Conservation (phyloP, 345 rosid genomes). For the Hevea brasiliensis region DNA sequence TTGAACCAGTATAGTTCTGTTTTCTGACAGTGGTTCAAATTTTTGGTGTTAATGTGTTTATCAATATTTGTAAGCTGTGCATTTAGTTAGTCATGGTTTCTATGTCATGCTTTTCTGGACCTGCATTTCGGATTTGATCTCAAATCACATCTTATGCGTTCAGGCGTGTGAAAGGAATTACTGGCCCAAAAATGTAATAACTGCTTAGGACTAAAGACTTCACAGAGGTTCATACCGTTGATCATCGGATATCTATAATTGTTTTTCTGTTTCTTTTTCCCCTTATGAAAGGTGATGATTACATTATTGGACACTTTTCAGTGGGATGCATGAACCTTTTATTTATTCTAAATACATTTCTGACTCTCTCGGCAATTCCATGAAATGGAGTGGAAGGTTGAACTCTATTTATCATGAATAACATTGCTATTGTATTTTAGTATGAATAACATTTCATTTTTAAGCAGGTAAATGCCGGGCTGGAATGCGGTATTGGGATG, state of each 20-base stretch:
- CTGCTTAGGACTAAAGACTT: not conserved
- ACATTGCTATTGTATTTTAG: slow-evolving; percentile 2
- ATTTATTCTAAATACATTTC: not conserved
- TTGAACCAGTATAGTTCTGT: not conserved
- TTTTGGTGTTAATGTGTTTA: not conserved
- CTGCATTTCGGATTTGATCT: not conserved
- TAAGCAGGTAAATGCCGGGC: slow-evolving; percentile 70
- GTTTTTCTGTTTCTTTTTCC: not conserved
- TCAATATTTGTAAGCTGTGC: not conserved
- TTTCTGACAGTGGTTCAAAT: not conserved
- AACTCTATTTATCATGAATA: not conserved
- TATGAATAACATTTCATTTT: not conserved
- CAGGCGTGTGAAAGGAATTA: not conserved
- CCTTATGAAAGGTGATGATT: not conserved
- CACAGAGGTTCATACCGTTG: not conserved
- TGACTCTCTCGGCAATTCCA: not conserved
- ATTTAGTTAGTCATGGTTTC: not conserved
- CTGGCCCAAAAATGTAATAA: not conserved
- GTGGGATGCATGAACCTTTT: not conserved
- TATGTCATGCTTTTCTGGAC: not conserved
- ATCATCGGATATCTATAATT: not conserved
- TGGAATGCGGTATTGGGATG: slow-evolving; percentile 82
- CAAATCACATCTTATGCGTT: not conserved
- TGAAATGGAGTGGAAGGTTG: not conserved
- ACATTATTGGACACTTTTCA: not conserved